A percentile compares a stretch with the other conserved stretches of the same genome.
Evolutionary conservation across 2,329 filamentous ascomycete species (phyloP).

Genomic region (Aspergillus awamori): DNA sequence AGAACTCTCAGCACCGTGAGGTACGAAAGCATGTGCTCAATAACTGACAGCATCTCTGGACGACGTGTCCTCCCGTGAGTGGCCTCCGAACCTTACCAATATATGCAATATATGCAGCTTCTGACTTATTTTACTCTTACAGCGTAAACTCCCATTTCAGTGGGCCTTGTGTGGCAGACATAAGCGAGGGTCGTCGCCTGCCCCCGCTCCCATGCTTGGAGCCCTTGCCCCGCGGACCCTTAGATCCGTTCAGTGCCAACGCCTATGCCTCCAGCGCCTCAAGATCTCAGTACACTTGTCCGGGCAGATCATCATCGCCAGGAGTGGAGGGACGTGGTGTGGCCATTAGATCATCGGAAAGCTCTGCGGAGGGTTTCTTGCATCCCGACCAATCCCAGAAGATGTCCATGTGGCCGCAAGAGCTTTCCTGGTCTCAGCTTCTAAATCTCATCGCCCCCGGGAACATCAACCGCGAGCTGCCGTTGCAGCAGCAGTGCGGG

Average conservation of each 20-base stretch:
- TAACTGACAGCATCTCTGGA: constrained; percentile 33
- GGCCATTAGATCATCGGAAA: constrained; percentile 42
- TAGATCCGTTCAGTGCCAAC: constrained; percentile 38
- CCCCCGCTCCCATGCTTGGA: constrained; percentile 42
- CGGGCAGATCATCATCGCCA: constrained; percentile 37
- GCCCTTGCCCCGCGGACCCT: constrained; percentile 42
- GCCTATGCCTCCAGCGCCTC: constrained; percentile 37
- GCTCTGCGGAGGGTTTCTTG: constrained; percentile 42
- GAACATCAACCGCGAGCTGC: constrained; percentile 42
- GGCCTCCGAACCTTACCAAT: background rate
- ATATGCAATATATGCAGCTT: background rate
- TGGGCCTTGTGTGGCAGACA: constrained; percentile 25
- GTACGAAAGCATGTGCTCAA: constrained; percentile 36
- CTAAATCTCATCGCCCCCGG: constrained; percentile 39
- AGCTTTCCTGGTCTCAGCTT: constrained; percentile 37
- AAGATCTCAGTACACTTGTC: constrained; percentile 37
- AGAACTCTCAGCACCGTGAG: constrained; percentile 21
- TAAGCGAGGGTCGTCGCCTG: constrained; percentile 40
- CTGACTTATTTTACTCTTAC: constrained; percentile 13
- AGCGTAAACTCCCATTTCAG: constrained; percentile 31
- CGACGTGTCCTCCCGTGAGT: constrained; percentile 43
- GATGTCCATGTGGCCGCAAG: constrained; percentile 35
- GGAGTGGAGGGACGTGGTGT: constrained; percentile 30
- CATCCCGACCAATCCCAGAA: constrained; percentile 36
- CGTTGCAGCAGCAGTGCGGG: constrained; percentile 43